A percentile compares a stretch with the other conserved stretches of the same genome.
Evolutionary conservation across 164 flowering plant genomes (phyloP).

Genomic region (Taxillus chinensis): DNA sequence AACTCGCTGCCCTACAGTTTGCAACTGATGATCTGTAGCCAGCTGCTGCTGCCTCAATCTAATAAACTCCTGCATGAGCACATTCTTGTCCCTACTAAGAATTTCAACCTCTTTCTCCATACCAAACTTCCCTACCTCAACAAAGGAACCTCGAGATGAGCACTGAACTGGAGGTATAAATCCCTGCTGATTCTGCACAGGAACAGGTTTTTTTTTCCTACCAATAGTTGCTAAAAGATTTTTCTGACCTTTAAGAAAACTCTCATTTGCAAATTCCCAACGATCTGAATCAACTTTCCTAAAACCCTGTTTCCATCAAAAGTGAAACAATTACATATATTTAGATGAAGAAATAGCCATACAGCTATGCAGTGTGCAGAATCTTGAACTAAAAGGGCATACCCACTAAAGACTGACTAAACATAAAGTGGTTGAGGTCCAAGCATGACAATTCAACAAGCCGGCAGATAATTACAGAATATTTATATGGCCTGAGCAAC

Average conservation of each 20-base stretch:
- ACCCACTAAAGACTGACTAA: too few relatives aligned
- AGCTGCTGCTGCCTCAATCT: constrained; percentile 71
- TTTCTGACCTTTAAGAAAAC: constrained; percentile 35
- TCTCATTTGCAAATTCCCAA: constrained; percentile 43
- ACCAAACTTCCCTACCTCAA: constrained; percentile 67
- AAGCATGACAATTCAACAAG: too few relatives aligned
- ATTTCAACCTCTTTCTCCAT: constrained; percentile 60
- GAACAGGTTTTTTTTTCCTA: constrained; percentile 31
- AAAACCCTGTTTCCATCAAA: constrained; percentile 39
- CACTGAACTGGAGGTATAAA: constrained; percentile 21
- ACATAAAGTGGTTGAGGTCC: too few relatives aligned
- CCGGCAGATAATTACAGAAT: too few relatives aligned
- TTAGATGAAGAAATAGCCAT: neutral
- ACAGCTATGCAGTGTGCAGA: neutral
- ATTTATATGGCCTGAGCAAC: too few relatives aligned
- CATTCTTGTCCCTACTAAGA: constrained; percentile 59
- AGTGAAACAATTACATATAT: neutral
- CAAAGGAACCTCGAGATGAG: constrained; percentile 34
- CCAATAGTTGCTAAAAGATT: constrained; percentile 28
- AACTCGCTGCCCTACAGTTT: constrained; percentile 44
- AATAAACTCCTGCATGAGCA: constrained; percentile 70
- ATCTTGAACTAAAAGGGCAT: too few relatives aligned
- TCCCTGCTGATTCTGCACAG: constrained; percentile 19
- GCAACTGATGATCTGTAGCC: constrained; percentile 51
- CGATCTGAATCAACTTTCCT: constrained; percentile 58